Evolutionary conservation across 768 basidiomycete species (phyloP).

Genomic region (Mrakia frigida): DNA sequence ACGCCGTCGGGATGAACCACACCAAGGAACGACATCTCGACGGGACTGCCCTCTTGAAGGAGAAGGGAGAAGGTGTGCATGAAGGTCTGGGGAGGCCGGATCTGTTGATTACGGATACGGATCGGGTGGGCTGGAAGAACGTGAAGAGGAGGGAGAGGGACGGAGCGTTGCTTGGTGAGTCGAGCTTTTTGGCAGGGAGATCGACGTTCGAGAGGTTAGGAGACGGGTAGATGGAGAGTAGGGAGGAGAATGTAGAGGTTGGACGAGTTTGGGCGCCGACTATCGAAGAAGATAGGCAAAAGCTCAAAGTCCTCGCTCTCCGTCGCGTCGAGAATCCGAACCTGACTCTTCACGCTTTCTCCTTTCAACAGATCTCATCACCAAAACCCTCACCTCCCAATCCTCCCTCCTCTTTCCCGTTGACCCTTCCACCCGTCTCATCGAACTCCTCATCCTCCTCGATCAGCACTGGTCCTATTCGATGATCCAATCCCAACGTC

Average conservation of each 20-base stretch:
- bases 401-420: constrained; percentile 84
- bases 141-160: constrained; percentile 87
- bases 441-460: constrained; percentile 89
- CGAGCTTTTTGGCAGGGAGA: neutral
- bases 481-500: constrained; percentile 55
- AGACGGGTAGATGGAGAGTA: no score
- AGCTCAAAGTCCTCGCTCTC: neutral
- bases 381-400: constrained; percentile 70
- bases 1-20: constrained; percentile 93
- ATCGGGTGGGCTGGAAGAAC: constrained; percentile 72
- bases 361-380: constrained; percentile 67
- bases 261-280: neutral
- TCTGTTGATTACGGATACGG: constrained; percentile 87
- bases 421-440: constrained; percentile 87
- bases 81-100: constrained; percentile 86
- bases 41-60: constrained; percentile 72
- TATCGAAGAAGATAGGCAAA: neutral
- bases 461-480: constrained; percentile 97
- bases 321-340: neutral
- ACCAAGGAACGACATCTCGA: constrained; percentile 93
- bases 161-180: constrained; percentile 68
- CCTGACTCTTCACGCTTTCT: neutral
- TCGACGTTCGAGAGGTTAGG: no score
- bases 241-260: no score
- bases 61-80: constrained; percentile 62